Percentiles rank a stretch among this genome's conserved stretches.
Evolutionary conservation across 208 protist species (phyloP).

Genomic region (Paratrypanosoma confusum): DNA sequence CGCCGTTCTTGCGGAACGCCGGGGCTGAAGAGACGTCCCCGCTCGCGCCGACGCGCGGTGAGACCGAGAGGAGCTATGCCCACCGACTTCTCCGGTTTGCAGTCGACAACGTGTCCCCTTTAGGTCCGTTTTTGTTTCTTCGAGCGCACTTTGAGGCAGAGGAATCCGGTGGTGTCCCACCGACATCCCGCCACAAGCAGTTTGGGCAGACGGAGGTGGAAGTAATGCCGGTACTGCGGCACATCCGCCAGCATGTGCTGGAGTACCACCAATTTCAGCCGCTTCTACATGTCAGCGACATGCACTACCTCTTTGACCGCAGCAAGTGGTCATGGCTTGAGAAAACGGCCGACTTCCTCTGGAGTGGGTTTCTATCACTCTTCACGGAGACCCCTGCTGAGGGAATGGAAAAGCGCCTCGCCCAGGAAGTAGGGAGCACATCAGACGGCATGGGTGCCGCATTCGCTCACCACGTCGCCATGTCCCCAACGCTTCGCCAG

Average conservation of each 20-base stretch:
- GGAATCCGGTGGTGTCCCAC: too few species aligned
- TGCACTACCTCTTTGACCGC: constrained; percentile 31
- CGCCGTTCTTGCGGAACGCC: too few species aligned
- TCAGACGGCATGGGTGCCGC: constrained; percentile 28
- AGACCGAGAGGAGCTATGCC: too few species aligned
- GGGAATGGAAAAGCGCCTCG: constrained; percentile 14
- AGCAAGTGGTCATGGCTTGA: constrained; percentile 19
- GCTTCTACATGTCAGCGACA: constrained; percentile 57
- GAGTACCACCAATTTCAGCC: constrained; percentile 35
- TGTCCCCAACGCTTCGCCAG: constrained; percentile 20
- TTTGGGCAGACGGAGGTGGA: too few species aligned
- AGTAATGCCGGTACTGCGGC: constrained; percentile 26
- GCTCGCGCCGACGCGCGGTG: too few species aligned
- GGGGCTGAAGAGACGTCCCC: too few species aligned
- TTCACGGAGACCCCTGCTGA: constrained; percentile 53
- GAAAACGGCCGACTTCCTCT: constrained; percentile 9
- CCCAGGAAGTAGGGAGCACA: too few species aligned
- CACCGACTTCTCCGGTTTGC: too few species aligned
- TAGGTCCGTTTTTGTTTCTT: too few species aligned
- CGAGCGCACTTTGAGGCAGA: too few species aligned
- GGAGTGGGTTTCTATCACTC: constrained; percentile 34
- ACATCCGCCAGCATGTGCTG: constrained; percentile 18
- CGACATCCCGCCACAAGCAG: too few species aligned
- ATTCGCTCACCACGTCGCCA: constrained; percentile 25
- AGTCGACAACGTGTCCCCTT: too few species aligned